Evolutionary conservation across 2,329 filamentous ascomycete species (phyloP).

Genomic region (Coleophoma cylindrospora): DNA sequence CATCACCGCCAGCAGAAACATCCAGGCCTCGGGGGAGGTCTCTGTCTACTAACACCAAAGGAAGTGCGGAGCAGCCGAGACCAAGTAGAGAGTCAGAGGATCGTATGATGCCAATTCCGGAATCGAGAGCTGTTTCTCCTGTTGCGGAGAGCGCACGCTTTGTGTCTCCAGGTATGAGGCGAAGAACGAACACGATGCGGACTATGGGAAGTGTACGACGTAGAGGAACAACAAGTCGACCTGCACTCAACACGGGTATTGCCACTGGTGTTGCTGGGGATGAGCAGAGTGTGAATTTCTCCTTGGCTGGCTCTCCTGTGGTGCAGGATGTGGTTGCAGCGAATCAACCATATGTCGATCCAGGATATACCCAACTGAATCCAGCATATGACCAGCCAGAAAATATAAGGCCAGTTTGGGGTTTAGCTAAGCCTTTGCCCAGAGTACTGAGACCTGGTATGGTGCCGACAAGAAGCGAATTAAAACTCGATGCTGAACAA

Average conservation of each 20-base stretch:
- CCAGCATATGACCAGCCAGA: slow-evolving; percentile 47
- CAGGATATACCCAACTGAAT: slow-evolving; percentile 47
- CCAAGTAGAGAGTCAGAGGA: not conserved
- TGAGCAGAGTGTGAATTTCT: slow-evolving; percentile 16
- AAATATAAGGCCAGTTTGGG: slow-evolving; percentile 45
- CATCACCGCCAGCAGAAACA: not conserved
- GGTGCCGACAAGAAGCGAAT: slow-evolving; percentile 38
- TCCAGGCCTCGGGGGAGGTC: not conserved
- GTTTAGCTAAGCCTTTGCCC: slow-evolving; percentile 46
- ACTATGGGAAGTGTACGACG: not conserved
- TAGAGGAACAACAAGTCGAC: not conserved
- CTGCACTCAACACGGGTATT: not conserved
- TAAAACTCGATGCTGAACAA: slow-evolving; percentile 29
- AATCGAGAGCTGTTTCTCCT: not conserved
- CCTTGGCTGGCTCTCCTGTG: slow-evolving; percentile 20
- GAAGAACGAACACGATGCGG: not conserved
- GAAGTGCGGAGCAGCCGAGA: not conserved
- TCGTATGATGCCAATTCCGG: slow-evolving; percentile 1
- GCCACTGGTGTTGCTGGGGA: slow-evolving; percentile 9
- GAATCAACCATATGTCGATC: slow-evolving; percentile 43
- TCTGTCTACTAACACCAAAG: not conserved
- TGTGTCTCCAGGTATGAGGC: not conserved
- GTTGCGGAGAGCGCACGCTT: not conserved
- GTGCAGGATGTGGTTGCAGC: slow-evolving; percentile 15
- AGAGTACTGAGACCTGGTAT: slow-evolving; percentile 48